Evolutionary conservation across 1,139 yeast genomes (phyloP), one percentile per base, ranked within the genome.

Genomic region (Candida buenavistaensis): DNA sequence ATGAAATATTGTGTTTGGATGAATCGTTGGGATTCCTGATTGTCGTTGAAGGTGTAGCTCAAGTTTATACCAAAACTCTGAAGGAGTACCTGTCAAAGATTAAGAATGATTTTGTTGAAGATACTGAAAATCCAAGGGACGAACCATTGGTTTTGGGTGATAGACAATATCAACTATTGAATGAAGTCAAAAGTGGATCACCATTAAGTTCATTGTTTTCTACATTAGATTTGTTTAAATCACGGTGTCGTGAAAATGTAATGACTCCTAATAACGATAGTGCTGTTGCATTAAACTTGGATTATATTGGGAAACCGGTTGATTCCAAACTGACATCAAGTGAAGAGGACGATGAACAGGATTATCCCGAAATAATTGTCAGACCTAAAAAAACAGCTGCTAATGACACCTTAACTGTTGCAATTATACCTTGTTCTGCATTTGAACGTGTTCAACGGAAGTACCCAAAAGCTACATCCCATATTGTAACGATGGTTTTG

Each of bases 11-110:
- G 26, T 72, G 79, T 33, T 61, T 90, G 30, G 85, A 83, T 45
- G 92, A 85, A 38, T 73, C 80, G 13, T 64, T 83, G 15, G 97
- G 97, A 1, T 89, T 92, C 52, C 81, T 92, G 27, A 84, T 92
- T 32, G 96, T 92, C n/a, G 96, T 90, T 1, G 97, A 90, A 48
- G 98, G 98, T 0, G 74, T 80, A 8, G 77, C 90, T 29, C 90
- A 87, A 48, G 87, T 92, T 0, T 89, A 79, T 53, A 80, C 85
- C 34, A 78, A 76, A 43, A 62, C 80, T 9, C 21, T 43, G 2
- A 41, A 44, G 14, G 41, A 35, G 26, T 70, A 62, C 14, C 23
- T 6, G 19, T 30, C 40, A 5, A 26, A 12, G 22, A 28, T 29
- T 16, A 14, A 25, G 5, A 3, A 13, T 10, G 28, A 30, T 3